Evolutionary conservation across 805 yeast genomes (phyloP).

Genomic region (Yarrowia sp.): DNA sequence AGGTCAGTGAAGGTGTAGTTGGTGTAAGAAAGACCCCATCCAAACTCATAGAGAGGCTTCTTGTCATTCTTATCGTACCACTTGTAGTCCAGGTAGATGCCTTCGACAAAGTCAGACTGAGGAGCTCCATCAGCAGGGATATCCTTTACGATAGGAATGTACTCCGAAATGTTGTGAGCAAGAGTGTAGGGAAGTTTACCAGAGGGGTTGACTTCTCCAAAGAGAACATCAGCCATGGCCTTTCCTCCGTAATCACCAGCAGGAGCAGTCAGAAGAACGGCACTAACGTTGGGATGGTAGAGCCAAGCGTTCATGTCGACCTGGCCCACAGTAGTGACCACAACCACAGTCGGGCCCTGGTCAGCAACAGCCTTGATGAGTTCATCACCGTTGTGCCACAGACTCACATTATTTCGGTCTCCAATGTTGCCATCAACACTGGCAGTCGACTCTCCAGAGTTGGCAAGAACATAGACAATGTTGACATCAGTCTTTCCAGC

Average conservation of each 20-base stretch:
- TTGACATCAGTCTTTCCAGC: slow-evolving; percentile 54
- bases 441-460: slow-evolving; percentile 66
- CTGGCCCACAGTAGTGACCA: slow-evolving; percentile 65
- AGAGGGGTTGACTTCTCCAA: slow-evolving; percentile 67
- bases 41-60: slow-evolving; percentile 67
- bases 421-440: slow-evolving; percentile 67
- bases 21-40: slow-evolving; percentile 66
- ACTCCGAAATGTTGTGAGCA: slow-evolving; percentile 58
- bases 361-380: slow-evolving; percentile 58
- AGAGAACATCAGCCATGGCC: slow-evolving; percentile 65
- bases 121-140: slow-evolving; percentile 51
- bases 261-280: slow-evolving; percentile 62
- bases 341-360: slow-evolving; percentile 62
- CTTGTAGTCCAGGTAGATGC: slow-evolving; percentile 61
- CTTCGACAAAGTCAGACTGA: slow-evolving; percentile 51
- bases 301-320: slow-evolving; percentile 63
- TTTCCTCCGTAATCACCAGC: slow-evolving; percentile 63
- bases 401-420: slow-evolving; percentile 61
- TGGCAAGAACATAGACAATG: slow-evolving; percentile 60
- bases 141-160: slow-evolving; percentile 57
- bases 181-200: slow-evolving; percentile 70
- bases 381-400: slow-evolving; percentile 66
- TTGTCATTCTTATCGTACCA: slow-evolving; percentile 63
- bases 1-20: slow-evolving; percentile 51
- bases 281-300: slow-evolving; percentile 64